Evolutionary conservation across 2,329 filamentous ascomycete species (phyloP), one percentile per base, ranked within the genome.

Genomic region (Penicillium sp.): DNA sequence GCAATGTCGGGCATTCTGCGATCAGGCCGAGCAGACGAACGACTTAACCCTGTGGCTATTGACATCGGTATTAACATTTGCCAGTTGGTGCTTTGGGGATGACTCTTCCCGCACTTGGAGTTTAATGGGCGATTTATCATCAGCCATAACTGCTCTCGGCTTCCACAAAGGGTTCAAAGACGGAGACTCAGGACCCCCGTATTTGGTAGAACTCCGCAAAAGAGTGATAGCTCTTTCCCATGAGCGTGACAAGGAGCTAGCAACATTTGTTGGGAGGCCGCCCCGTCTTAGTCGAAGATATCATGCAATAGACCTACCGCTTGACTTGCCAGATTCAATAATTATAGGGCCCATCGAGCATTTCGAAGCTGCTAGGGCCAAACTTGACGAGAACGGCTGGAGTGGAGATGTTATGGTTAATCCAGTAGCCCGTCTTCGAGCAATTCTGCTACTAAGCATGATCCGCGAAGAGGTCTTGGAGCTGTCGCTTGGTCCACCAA

Each of bases 391-490:
- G 33, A 48, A 55, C 33, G 52, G 52, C 21, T 55, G 52, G 52
- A 55, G 33, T 42, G 40, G 42, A 26, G 52, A 48, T 55, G 43
- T 45, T 9, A 45, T 18, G 28, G 45, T 48, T 23, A 35, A 18
- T 30, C 30, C 52, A 23, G 33, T 23, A 8, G 38, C 52, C 7
- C 45, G 52, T 45, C 45, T 55, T 28, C 43, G 52, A 24, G 52
- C 52, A 38, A 14, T 28, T 23, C 12, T 33, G n/a, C 33, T 55
- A 23, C 45, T 55, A 16, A 55, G 52, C 23, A 21, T 45, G 7
- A 55, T 55, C 9, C 43, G 52, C 23, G 52, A 55, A n/a, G 52
- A 45, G 11, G 45, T 48, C 20, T 48, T 55, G 35, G 52, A 55
- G 18, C 52, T 55, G 18, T 55, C 33, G n/a, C 30, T 55, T 47